Base-by-base conservation (phyloP, 1,284 basidiomycete genomes). In the Vanrija pseudolonga region DNA sequence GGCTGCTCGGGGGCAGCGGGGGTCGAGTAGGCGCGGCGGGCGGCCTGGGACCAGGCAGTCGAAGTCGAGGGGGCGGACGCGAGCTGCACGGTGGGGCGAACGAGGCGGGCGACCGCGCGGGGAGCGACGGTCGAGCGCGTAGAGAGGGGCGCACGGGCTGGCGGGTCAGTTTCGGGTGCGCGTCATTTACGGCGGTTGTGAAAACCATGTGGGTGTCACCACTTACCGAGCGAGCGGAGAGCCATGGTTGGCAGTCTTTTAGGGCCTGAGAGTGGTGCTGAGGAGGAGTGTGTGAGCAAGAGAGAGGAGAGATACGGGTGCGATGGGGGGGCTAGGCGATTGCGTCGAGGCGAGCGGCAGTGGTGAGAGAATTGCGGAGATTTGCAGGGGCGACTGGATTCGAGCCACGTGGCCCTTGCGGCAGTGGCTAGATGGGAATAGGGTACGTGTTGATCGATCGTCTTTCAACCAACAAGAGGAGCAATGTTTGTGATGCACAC, bases 151-250 rank as follows among this genome's bases (percentile, higher is more conserved):
- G 63, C 51, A 47, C 68, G 66, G 47, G 63, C 69, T 71, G 48
- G 32, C 32, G 32, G 32, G 32, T 32, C 32, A 32, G 12, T 32
- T 32, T 32, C 32, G 32, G 32, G 32, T 32, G 32, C 32, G 14
- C 32, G 32, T 12, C 32, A 15, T 12, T n/a, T 12, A 12, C 32
- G 14, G 14, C 9, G 14, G 32, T 32, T 32, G 32, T 15, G 9
- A n/a, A n/a, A n/a, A 32, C 32, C 2, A 4, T 4, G 1, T 4
- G 32, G 32, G 9, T 32, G 32, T 32, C 14, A 19, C 18, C 23
- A 64, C 69, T 46, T 51, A 72, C 70, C 64, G 40, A 72, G 52
- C 49, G 69, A 67, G 57, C 68, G 65, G 59, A 70, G 54, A 61
- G 68, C 68, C 70, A 72, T 72, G 47, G 41, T 66, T 5, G 22